These are phyloP conservation scores for Penicillium paxilli DNA, from an alignment of 495 filamentous ascomycete species.

Conservation along the genomic window DNA sequence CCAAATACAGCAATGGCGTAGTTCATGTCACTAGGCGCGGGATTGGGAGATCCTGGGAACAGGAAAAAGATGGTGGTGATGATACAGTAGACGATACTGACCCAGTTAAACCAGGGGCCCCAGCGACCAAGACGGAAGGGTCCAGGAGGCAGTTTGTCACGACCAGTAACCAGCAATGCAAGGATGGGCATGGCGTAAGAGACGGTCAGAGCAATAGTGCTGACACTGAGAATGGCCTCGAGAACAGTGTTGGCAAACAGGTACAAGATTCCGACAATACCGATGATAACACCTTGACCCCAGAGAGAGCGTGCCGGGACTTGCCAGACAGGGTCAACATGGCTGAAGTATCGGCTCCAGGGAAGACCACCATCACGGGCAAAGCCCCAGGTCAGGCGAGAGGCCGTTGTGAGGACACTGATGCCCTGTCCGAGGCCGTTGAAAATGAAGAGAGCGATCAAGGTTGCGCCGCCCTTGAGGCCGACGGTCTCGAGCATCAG, in stretches of 20 bases:
- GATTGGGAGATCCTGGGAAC: slow-evolving; percentile 42
- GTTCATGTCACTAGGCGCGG: slow-evolving; percentile 46
- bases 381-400: slow-evolving; percentile 55
- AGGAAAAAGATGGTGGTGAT: slow-evolving; percentile 52
- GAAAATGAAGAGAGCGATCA: slow-evolving; percentile 50
- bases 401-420: slow-evolving; percentile 50
- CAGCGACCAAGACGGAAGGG: slow-evolving; percentile 42
- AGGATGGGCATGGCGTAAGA: slow-evolving; percentile 49
- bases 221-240: slow-evolving; percentile 50
- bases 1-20: slow-evolving; percentile 52
- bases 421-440: slow-evolving; percentile 47
- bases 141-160: slow-evolving; percentile 42
- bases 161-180: slow-evolving; percentile 39
- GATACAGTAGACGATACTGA: slow-evolving; percentile 45
- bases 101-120: slow-evolving; percentile 39
- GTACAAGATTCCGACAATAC: slow-evolving; percentile 44
- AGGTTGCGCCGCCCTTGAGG: slow-evolving; percentile 32
- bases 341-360: slow-evolving; percentile 40
- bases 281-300: slow-evolving; percentile 43
- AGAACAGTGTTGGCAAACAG: slow-evolving; percentile 50
- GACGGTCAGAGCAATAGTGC: slow-evolving; percentile 49
- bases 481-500: slow-evolving; percentile 44
- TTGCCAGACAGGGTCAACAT: slow-evolving; percentile 44
- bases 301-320: slow-evolving; percentile 46
- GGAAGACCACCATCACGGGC: slow-evolving; percentile 59